Percentiles rank a stretch among this genome's conserved stretches.
These are phyloP conservation scores for Mayamaea pseudoterrestris DNA, from an alignment of 108 stramenopile species.

Conservation along the genomic window DNA sequence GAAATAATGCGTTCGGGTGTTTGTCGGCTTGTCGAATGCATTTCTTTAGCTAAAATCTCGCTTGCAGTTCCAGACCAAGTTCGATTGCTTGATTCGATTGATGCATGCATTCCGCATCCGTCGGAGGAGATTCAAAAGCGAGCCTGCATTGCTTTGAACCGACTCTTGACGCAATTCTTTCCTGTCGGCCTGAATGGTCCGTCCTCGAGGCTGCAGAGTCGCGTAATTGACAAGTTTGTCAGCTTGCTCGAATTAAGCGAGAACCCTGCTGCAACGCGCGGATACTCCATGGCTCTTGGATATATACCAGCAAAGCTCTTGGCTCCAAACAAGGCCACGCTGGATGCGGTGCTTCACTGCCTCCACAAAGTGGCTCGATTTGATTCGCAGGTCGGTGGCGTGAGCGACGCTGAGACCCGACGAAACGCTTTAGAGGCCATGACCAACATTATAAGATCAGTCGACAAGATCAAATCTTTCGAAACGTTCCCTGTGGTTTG, in stretches of 20 bases:
- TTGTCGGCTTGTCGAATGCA: constrained; percentile 85
- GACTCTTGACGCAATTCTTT: constrained; percentile 70
- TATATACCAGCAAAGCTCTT: constrained; percentile 70
- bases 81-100: constrained; percentile 80
- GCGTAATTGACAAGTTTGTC: constrained; percentile 80
- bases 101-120: constrained; percentile 89
- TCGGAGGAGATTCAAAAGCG: constrained; percentile 75
- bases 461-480: constrained; percentile 1
- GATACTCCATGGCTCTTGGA: constrained; percentile 87
- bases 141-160: constrained; percentile 64
- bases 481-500: constrained; percentile 1
- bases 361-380: constrained; percentile 42
- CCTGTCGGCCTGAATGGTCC: constrained; percentile 72
- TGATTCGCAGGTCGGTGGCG: constrained; percentile 48
- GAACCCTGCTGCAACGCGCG: constrained; percentile 91
- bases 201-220: constrained; percentile 68
- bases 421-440: constrained; percentile 81
- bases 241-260: constrained; percentile 51
- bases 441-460: constrained; percentile 10
- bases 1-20: constrained; percentile 89
- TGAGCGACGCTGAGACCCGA: constrained; percentile 93
- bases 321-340: constrained; percentile 40
- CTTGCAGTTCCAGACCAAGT: constrained; percentile 73
- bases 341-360: constrained; percentile 39
- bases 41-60: constrained; percentile 56